Evolutionary conservation across 495 filamentous ascomycete genomes (phyloP).

Genomic region (Talaromyces nanjingensis): DNA sequence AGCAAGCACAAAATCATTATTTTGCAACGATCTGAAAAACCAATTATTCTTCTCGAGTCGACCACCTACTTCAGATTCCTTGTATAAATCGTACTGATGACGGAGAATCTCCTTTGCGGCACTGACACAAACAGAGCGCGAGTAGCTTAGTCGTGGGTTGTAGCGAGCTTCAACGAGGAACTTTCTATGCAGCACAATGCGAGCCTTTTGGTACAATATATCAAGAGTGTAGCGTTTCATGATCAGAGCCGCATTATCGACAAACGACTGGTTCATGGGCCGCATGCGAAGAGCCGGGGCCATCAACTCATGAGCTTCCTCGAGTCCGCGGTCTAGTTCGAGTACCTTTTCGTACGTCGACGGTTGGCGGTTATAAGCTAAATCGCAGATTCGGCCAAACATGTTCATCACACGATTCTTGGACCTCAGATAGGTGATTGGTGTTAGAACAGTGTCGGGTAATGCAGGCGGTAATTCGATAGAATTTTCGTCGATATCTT

Average conservation of each 20-base stretch:
- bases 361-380: slow-evolving; percentile 31
- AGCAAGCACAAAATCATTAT: slow-evolving; percentile 76
- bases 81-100: slow-evolving; percentile 68
- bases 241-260: slow-evolving; percentile 69
- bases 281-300: slow-evolving; percentile 65
- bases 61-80: slow-evolving; percentile 67
- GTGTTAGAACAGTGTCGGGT: slow-evolving; percentile 30
- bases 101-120: slow-evolving; percentile 69
- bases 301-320: slow-evolving; percentile 57
- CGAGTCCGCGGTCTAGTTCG: slow-evolving; percentile 63
- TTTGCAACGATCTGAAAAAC: slow-evolving; percentile 72
- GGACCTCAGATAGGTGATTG: slow-evolving; percentile 27
- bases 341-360: slow-evolving; percentile 74
- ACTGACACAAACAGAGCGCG: slow-evolving; percentile 72
- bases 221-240: slow-evolving; percentile 78
- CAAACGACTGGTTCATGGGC: slow-evolving; percentile 62
- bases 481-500: slow-evolving; percentile 34
- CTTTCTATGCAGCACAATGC: slow-evolving; percentile 77
- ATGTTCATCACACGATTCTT: slow-evolving; percentile 35
- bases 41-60: slow-evolving; percentile 64
- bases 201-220: slow-evolving; percentile 72
- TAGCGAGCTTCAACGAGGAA: slow-evolving; percentile 64
- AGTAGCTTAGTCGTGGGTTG: slow-evolving; percentile 70
- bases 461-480: slow-evolving; percentile 28
- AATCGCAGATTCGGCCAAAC: slow-evolving; percentile 41